Evolutionary conservation across 2,329 filamentous ascomycete genomes (phyloP), one percentile per base, ranked within the genome.

Genomic region (Aspergillus proliferans): DNA sequence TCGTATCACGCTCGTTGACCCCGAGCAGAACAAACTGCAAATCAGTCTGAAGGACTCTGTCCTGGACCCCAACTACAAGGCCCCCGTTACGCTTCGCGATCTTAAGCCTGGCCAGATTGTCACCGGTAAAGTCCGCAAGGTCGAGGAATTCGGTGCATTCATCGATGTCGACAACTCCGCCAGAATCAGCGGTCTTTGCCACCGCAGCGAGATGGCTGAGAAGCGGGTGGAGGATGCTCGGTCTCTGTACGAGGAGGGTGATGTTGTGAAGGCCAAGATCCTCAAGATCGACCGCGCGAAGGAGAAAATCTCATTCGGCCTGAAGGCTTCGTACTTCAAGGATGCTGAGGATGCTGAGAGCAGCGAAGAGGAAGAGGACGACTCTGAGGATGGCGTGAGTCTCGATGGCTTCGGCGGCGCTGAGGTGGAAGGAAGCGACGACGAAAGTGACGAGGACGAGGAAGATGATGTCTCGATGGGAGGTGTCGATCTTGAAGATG

Each of bases 81-180:
- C 87, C 19, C 84, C 83, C 1, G 67, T 85, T n/a, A 84, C 80
- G 0, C 86, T 92, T 53, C 77, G 78, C n/a, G 88, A 95, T 58
- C 75, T 97, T 49, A 82, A 86, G 63, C 74, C 80, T 53, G 91
- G 90, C 6, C 87, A 95, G 68, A 74, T 90, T 28, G 80, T 98
- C 30, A 95, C 88, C 10, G 93, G 91, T 44, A 95, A 88, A 64
- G 83, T 98, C 48, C 85, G 91, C 60, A 95, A 94, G 70, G 90
- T 97, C 2, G 88, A 95, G 63, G 87, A 95, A 28, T 98, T 91
- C 66, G 93, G 93, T 56, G 92, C 92, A 4, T 98, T 98, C 67
- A 87, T 98, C 58, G 82, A 94, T 40, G 76, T 98, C 18, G 89
- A 96, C 67, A 84, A 86, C 52, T 94, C 91, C 4, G 78, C 82